Percentiles rank a stretch among this genome's conserved stretches.
phyloP scores from a whole-genome alignment of 23 red algal genomes.

The Agarophyton chilense region DNA sequence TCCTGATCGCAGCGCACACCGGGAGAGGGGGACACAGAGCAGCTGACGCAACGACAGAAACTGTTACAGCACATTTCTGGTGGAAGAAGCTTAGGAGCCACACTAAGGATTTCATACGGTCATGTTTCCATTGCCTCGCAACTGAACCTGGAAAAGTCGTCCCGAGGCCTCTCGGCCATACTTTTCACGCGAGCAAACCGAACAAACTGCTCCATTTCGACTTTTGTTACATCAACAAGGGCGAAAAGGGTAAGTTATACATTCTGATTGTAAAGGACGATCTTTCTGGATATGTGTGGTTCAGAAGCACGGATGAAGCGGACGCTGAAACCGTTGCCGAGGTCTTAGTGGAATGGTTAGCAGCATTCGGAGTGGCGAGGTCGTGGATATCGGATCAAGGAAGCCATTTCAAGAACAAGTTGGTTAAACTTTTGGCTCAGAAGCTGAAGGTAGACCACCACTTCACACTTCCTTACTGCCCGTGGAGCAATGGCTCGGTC shows the following conservation, averaged over 20 bases:
- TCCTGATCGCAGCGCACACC: slow-evolving; percentile 37
- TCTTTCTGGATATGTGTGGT: slow-evolving; percentile 16
- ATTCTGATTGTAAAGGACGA: slow-evolving; percentile 50
- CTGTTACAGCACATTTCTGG: slow-evolving; percentile 9
- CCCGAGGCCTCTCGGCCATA: slow-evolving; percentile 6
- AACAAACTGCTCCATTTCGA: slow-evolving; percentile 46
- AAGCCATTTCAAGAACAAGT: slow-evolving; percentile 9
- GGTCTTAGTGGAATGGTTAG: background rate
- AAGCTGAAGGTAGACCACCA: slow-evolving; percentile 11
- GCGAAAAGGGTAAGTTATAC: slow-evolving; percentile 15
- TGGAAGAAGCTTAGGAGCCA: slow-evolving; percentile 12
- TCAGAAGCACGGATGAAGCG: background rate
- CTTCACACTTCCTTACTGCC: background rate
- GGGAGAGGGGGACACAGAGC: slow-evolving; percentile 36
- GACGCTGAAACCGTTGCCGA: slow-evolving; percentile 22
- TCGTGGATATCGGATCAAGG: slow-evolving; percentile 4
- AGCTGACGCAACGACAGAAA: background rate
- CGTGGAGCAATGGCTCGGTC: slow-evolving; percentile 28
- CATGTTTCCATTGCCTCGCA: slow-evolving; percentile 16
- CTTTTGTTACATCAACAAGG: slow-evolving; percentile 16
- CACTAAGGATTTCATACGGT: background rate
- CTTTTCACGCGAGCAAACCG: background rate
- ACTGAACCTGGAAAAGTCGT: background rate
- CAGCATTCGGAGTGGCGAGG: background rate
- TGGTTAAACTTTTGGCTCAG: background rate